phyloP scores from a whole-genome alignment of 2,329 filamentous ascomycete species.

The Aureobasidium sp. region DNA sequence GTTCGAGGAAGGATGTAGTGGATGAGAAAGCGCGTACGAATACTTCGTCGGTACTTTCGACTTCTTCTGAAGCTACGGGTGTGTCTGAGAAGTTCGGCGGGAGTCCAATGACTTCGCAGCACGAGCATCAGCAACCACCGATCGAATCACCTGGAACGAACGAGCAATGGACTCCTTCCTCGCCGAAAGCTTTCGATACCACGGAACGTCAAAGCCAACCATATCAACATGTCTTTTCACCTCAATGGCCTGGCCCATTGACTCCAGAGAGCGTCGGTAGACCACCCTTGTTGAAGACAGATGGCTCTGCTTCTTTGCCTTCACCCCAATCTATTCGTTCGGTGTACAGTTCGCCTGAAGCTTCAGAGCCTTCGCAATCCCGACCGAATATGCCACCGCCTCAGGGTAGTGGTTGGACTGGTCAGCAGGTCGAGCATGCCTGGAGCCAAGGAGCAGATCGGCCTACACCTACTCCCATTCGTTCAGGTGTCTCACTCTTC shows the following conservation, averaged over 20 bases:
- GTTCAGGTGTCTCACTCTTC: background rate
- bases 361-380: conserved; percentile 23
- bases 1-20: background rate
- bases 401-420: conserved; percentile 16
- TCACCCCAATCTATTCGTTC: conserved; percentile 18
- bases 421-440: conserved; percentile 21
- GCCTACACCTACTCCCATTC: background rate
- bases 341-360: conserved; percentile 23
- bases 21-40: background rate
- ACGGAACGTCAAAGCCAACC: conserved; percentile 20
- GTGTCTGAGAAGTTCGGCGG: conserved; percentile 33
- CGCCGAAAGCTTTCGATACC: background rate
- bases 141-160: conserved; percentile 13
- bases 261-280: background rate
- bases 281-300: background rate
- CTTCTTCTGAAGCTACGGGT: conserved; percentile 21
- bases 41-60: background rate
- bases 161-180: conserved; percentile 17
- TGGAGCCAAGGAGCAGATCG: conserved; percentile 20
- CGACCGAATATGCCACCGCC: conserved; percentile 22
- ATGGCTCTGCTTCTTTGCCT: conserved; percentile 18
- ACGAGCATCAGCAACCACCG: conserved; percentile 13
- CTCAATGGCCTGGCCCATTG: background rate
- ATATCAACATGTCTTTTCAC: conserved; percentile 13
- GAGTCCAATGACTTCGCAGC: conserved; percentile 26